Evolutionary conservation across 176 grass and related monocot genomes (phyloP), one percentile per base, ranked within the genome.

Genomic region (Cocos nucifera): DNA sequence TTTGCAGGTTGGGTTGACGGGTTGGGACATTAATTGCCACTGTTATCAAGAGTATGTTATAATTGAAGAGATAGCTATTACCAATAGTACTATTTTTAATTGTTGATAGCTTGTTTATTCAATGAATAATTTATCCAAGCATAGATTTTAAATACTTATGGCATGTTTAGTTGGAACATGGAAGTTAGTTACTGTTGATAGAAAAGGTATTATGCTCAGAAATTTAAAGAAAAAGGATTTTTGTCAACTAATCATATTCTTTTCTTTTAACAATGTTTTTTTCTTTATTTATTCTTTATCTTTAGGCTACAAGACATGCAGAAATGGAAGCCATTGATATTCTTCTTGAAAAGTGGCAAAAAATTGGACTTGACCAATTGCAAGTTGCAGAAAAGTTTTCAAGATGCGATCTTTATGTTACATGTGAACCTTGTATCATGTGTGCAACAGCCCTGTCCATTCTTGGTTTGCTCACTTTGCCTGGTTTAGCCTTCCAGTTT

Each of bases 381-480:
- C 75, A 85, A 62, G 78, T 97, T 6, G 84, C 65, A 0, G 73
- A 91, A 35, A 91, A 85, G 51, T 83, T 91, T 7, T 81, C 87
- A 67, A 79, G 75, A 69, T 91, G 79, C 15, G 84, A 83, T 62
- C 81, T 98, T 61, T 98, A 86, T 64, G 93, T 92, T 58, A 98
- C 84, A 5, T 92, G 93, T 35, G 93, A 98, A 57, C 93, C 87
- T 17, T 88, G 87, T 64, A 92, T 92, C 78, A 92, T 98, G 93
- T 97, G 84, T 27, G 87, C 93, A 14, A 80, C 61, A 6, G 81
- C 84, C 15, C 82, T 92, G 35, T 92, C 84, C n/a, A 86, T 92
- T 70, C 66, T 98, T 68, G 93, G 93, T 98, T 49, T 56, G 78
- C 35, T 66, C 16, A 61, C 21, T 62, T 55, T 35, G 30, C 68